A percentile compares a stretch with the other conserved stretches of the same genome.
Conservation (phyloP, 805 yeast species). For the Nakazawaea ernobii region DNA sequence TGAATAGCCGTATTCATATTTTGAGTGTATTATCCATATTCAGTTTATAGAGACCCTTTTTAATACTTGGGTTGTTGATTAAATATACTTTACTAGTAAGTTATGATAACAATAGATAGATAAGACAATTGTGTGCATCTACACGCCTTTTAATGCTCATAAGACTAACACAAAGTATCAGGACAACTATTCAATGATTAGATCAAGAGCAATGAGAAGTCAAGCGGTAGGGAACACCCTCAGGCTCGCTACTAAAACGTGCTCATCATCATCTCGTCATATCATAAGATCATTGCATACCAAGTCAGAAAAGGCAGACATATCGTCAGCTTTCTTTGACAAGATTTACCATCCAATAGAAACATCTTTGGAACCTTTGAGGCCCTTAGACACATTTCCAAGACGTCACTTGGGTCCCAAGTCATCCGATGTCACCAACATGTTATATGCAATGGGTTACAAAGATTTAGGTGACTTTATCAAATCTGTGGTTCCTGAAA, state of each 20-base stretch:
- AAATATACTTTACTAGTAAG: too few relatives aligned
- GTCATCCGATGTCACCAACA: conserved; percentile 51
- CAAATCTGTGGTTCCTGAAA: conserved; percentile 66
- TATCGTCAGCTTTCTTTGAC: conserved; percentile 48
- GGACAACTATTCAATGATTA: neutral
- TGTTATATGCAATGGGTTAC: conserved; percentile 66
- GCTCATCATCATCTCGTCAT: neutral
- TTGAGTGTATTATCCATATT: too few relatives aligned
- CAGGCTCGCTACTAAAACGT: neutral
- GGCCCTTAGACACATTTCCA: conserved; percentile 70
- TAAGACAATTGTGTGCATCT: neutral
- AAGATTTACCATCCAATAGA: conserved; percentile 38
- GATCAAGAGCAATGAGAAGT: neutral
- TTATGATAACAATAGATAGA: neutral
- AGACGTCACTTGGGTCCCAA: conserved; percentile 89
- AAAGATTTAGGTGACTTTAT: conserved; percentile 67
- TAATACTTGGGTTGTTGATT: too few relatives aligned
- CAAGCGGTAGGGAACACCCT: neutral
- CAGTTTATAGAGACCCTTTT: too few relatives aligned
- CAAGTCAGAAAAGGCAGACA: conserved; percentile 34
- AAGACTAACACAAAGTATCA: neutral
- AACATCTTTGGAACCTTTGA: neutral
- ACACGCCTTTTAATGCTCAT: neutral
- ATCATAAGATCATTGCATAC: neutral
- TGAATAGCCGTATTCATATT: too few relatives aligned